A percentile compares a stretch with the other conserved stretches of the same genome.
These are phyloP conservation scores for Apiospora koreana DNA, from an alignment of 2,329 filamentous ascomycete species.

Conservation along the genomic window DNA sequence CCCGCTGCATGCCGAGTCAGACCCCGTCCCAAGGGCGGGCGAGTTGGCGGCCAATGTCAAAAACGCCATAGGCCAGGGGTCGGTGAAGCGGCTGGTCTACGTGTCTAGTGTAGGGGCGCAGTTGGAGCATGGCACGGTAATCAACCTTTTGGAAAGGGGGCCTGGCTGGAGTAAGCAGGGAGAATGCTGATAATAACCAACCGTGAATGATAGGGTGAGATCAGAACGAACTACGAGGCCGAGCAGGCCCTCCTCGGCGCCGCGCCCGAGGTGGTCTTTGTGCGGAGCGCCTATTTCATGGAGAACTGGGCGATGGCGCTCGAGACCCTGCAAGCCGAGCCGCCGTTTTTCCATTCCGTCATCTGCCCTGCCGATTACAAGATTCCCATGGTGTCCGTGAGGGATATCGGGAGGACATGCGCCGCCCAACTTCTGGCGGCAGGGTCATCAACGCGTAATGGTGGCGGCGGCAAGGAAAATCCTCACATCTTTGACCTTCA, in stretches of 20 bases:
- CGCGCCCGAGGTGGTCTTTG: slow-evolving; percentile 29
- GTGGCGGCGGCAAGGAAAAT: too few species aligned
- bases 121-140: background rate
- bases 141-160: background rate
- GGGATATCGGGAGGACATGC: slow-evolving; percentile 1
- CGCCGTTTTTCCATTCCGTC: slow-evolving; percentile 35
- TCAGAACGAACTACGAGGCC: slow-evolving; percentile 36
- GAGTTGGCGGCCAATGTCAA: background rate
- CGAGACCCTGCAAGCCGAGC: slow-evolving; percentile 26
- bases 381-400: slow-evolving; percentile 31
- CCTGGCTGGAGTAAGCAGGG: too few species aligned
- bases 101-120: background rate
- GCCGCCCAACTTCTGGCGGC: background rate
- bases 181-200: background rate
- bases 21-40: background rate
- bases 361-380: slow-evolving; percentile 35
- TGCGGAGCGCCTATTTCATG: slow-evolving; percentile 39
- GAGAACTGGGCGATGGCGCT: slow-evolving; percentile 37
- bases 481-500: background rate
- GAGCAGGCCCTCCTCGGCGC: slow-evolving; percentile 24
- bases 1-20: background rate
- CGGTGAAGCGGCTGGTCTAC: background rate
- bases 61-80: background rate
- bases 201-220: slow-evolving; percentile 33
- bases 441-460: background rate